Conservation (phyloP, 2,329 filamentous ascomycete species). For the Fusarium hostae region DNA sequence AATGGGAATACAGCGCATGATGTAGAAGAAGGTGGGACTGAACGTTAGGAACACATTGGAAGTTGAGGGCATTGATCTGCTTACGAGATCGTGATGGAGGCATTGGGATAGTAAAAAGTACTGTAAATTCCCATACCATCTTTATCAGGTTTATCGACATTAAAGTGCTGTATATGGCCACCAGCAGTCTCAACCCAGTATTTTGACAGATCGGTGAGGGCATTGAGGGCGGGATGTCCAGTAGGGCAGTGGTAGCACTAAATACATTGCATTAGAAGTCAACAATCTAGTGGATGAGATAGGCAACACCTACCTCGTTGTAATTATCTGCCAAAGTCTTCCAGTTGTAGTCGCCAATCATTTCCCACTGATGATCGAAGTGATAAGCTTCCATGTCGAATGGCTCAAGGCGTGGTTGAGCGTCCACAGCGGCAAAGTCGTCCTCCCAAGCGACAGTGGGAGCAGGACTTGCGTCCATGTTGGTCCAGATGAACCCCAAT, state of each 20-base stretch:
- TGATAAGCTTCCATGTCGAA: conserved; percentile 60
- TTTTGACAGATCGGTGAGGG: conserved; percentile 53
- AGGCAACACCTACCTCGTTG: too few species aligned
- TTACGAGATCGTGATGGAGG: conserved; percentile 13
- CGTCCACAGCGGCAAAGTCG: conserved; percentile 59
- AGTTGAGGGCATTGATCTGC: neutral
- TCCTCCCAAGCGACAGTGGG: conserved; percentile 58
- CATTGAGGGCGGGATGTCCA: conserved; percentile 64
- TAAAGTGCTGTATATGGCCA: conserved; percentile 60
- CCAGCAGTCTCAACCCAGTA: conserved; percentile 62
- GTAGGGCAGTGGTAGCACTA: conserved; percentile 71
- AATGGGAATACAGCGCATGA: conserved; percentile 1
- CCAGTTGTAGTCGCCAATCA: conserved; percentile 67
- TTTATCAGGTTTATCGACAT: conserved; percentile 48
- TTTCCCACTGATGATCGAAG: conserved; percentile 67
- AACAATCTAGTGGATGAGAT: too few species aligned
- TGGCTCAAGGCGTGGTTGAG: conserved; percentile 54
- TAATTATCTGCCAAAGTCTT: conserved; percentile 70
- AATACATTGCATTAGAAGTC: too few species aligned
- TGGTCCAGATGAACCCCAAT: neutral
- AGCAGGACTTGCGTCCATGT: neutral
- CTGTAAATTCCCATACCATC: neutral
- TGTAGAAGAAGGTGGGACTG: conserved; percentile 13
- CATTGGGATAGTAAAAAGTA: conserved; percentile 13
- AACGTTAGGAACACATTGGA: neutral